These are phyloP conservation scores for Picea abies DNA, from an alignment of 83 land plant genomes.

Conservation along the genomic window DNA sequence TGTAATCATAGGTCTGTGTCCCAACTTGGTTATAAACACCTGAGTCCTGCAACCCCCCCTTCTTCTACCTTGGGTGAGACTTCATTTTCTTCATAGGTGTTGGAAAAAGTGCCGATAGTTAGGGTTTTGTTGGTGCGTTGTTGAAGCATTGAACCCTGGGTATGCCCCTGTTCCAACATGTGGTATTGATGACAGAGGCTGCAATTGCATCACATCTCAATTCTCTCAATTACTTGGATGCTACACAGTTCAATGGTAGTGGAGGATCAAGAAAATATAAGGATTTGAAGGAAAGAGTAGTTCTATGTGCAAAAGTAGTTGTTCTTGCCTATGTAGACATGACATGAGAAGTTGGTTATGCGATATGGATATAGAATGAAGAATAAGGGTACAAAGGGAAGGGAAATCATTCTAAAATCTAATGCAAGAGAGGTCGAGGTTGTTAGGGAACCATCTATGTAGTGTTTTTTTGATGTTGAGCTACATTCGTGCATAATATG, in stretches of 20 bases:
- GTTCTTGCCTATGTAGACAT: conserved; percentile 15
- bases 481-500: not conserved
- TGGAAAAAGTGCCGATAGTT: not conserved
- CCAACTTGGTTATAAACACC: too few species aligned
- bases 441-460: not conserved
- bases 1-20: too few species aligned
- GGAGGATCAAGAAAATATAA: conserved; percentile 29
- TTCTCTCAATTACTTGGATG: conserved; percentile 23
- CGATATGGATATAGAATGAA: conserved; percentile 19
- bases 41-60: too few species aligned
- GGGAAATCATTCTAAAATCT: not conserved
- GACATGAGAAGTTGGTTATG: conserved; percentile 15
- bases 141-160: too few species aligned
- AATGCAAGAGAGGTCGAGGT: conserved; percentile 19
- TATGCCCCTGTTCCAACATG: not conserved
- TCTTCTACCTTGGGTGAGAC: too few species aligned
- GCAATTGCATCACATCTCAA: conserved; percentile 22
- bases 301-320: conserved; percentile 22
- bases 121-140: not conserved
- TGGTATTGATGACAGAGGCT: conserved; percentile 21
- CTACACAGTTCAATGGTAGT: conserved; percentile 32
- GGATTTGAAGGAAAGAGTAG: conserved; percentile 18
- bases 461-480: not conserved
- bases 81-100: too few species aligned
- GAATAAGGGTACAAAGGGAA: conserved; percentile 13